Evolutionary conservation across 2,329 filamentous ascomycete genomes (phyloP), one percentile per base, ranked within the genome.

Genomic region (Xylariales sp.): DNA sequence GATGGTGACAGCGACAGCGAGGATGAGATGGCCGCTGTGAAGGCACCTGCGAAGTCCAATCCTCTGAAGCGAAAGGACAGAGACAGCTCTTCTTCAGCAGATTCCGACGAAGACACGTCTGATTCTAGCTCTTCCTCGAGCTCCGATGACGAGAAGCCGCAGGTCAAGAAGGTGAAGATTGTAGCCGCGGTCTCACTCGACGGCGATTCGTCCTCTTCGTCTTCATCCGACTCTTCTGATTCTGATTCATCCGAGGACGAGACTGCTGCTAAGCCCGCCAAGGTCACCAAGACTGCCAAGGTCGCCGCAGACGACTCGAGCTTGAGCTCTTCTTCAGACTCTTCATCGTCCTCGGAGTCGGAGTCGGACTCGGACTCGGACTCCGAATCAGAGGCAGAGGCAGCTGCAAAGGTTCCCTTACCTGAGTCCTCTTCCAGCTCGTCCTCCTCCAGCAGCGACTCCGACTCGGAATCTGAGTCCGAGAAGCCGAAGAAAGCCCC

Each of bases 51-150:
- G 38, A 41, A 54, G 32, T 47, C 53, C 38, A 73, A 74, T 21
- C 63, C 63, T 2, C 55, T 75, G 44, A 83, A 84, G 55, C 70
- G 77, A 27, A 76, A 79, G 65, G 56, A 60, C 31, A 64, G 58
- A 53, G 59, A 61, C 48, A 69, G 62, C 44, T 66, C 64, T 24
- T 56, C 50, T 6, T 66, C 64, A 14, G 35, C 39, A 12, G 10
- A 12, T 32, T 32, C 31, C 8, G 31, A 32, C 15, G 8, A 9
- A 11, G 39, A 42, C 11, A n/a, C n/a, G n/a, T 63, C 62, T 3
- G 60, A 61, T 25, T 69, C 68, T 2, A 62, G 61, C 40, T 66
- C 65, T 9, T 64, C 62, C 37, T 64, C 61, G 4, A 62, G 61
- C 16, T 66, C 65, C 16, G 55, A 58, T 35, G 39, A 63, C 31